Evolutionary conservation across 2,329 filamentous ascomycete species (phyloP).

Genomic region (Dryadomyces sulphureus): DNA sequence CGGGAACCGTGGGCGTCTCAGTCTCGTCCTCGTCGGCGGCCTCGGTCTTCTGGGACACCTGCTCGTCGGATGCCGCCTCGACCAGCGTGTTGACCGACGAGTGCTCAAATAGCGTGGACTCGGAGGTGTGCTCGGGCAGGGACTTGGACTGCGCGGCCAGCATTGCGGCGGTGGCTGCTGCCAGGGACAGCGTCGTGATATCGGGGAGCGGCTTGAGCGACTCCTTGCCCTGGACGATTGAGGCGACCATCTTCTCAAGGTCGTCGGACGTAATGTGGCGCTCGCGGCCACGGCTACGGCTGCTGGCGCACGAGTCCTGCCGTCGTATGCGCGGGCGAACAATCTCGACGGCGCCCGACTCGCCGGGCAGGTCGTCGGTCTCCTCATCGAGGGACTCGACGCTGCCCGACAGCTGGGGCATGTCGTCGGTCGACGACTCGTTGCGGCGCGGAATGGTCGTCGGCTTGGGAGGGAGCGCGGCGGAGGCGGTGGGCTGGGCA

Average conservation of each 20-base stretch:
- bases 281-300: slow-evolving; percentile 58
- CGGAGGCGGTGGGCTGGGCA: slow-evolving; percentile 9
- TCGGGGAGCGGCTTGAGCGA: slow-evolving; percentile 41
- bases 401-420: slow-evolving; percentile 63
- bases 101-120: background rate
- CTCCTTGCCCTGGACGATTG: slow-evolving; percentile 80
- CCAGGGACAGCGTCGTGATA: slow-evolving; percentile 16
- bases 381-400: slow-evolving; percentile 66
- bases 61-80: too few species aligned
- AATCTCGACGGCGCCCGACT: slow-evolving; percentile 42
- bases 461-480: slow-evolving; percentile 28
- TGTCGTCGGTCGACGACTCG: slow-evolving; percentile 28
- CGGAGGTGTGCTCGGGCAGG: background rate
- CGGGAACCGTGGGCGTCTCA: background rate
- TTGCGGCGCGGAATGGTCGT: slow-evolving; percentile 27
- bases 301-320: slow-evolving; percentile 56
- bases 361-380: slow-evolving; percentile 39
- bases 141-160: background rate
- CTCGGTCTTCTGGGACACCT: background rate
- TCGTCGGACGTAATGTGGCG: slow-evolving; percentile 88
- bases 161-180: background rate
- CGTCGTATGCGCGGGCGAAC: slow-evolving; percentile 52
- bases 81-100: background rate
- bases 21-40: background rate
- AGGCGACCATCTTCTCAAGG: slow-evolving; percentile 85